These are phyloP conservation scores for Pseudozyma tsukubaensis DNA, from an alignment of 1,284 basidiomycete genomes.

Conservation along the genomic window DNA sequence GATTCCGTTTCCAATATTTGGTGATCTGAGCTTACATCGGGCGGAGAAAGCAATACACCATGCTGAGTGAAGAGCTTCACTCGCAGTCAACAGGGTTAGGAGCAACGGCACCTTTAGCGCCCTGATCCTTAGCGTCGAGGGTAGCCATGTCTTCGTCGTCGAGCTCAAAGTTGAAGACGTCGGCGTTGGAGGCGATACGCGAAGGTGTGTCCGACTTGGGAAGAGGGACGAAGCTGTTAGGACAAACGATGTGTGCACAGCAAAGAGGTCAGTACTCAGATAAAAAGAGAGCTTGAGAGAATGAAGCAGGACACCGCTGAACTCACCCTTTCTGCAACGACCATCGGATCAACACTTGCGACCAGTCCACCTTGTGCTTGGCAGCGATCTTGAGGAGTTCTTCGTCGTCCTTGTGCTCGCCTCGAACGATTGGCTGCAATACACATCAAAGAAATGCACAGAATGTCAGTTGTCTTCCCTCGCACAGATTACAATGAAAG, in stretches of 20 bases:
- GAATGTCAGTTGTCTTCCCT: background rate
- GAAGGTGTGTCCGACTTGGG: conserved; percentile 53
- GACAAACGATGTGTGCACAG: no score
- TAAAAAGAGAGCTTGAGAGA: no score
- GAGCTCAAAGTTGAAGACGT: conserved; percentile 44
- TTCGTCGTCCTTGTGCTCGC: conserved; percentile 30
- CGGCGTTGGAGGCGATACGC: conserved; percentile 51
- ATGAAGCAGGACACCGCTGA: no score
- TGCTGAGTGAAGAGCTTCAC: background rate
- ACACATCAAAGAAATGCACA: background rate
- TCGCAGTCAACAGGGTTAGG: conserved; percentile 39
- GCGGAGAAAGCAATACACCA: background rate
- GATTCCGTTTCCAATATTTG: background rate
- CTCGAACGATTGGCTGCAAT: conserved; percentile 33
- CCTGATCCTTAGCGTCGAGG: conserved; percentile 42
- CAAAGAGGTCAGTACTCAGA: no score
- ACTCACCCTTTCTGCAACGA: conserved; percentile 36
- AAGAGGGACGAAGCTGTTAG: conserved; percentile 30
- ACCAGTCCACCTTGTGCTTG: conserved; percentile 47
- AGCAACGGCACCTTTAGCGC: conserved; percentile 38
- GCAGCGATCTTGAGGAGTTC: conserved; percentile 35
- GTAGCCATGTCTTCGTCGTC: conserved; percentile 41
- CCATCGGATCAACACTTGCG: conserved; percentile 47
- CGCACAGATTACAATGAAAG: no score
- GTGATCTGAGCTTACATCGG: no score